Evolutionary conservation across 768 basidiomycete genomes (phyloP).

Genomic region (Boletus barrowsii): DNA sequence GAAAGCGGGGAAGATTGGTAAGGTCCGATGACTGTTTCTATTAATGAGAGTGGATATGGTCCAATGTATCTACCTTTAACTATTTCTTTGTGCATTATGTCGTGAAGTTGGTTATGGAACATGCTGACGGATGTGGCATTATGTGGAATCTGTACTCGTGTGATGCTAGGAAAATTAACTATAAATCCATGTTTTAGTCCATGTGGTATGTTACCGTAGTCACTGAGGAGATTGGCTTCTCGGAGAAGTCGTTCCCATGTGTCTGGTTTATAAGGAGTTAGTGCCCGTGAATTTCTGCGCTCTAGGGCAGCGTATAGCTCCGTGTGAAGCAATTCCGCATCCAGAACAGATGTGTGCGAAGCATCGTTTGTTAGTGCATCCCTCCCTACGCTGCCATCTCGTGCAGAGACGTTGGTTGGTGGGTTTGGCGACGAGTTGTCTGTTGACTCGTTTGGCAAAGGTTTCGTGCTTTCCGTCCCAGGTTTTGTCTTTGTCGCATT

Average conservation of each 20-base stretch:
- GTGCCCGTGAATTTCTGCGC: not conserved
- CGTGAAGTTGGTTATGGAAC: not conserved
- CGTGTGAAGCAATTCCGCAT: not conserved
- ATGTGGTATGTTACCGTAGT: not conserved
- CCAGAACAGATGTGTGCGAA: not conserved
- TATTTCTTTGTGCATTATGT: not conserved
- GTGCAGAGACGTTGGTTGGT: not conserved
- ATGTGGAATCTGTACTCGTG: not conserved
- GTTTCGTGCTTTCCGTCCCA: too few relatives aligned
- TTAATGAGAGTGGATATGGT: too few relatives aligned
- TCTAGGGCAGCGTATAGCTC: not conserved
- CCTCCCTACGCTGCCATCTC: not conserved
- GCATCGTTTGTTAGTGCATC: not conserved
- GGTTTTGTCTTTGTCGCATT: too few relatives aligned
- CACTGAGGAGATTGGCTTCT: not conserved
- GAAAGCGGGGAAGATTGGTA: too few relatives aligned
- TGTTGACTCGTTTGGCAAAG: too few relatives aligned
- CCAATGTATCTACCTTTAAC: not conserved
- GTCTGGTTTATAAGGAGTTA: not conserved
- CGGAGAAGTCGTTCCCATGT: not conserved
- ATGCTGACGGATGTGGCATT: not conserved
- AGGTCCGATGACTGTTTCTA: too few relatives aligned
- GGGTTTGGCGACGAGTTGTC: not conserved
- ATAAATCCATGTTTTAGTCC: not conserved
- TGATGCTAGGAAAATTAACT: not conserved